Percentiles rank a stretch among this genome's conserved stretches.
These are phyloP conservation scores for Helianthus annuus DNA, from an alignment of 129 eudicot genomes.

Conservation along the genomic window HanXRQr2.0-SUNRISE NC_035433.2:34257985-34258484, in stretches of 20 bases:
- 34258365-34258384: too few species aligned
- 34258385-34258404: too few species aligned
- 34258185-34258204: neutral
- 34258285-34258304: slow-evolving; percentile 21
- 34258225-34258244: slow-evolving; percentile 36
- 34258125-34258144: slow-evolving; percentile 31
- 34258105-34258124: slow-evolving; percentile 69
- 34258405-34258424: too few species aligned
- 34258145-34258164: slow-evolving; percentile 24
- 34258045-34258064: slow-evolving; percentile 79
- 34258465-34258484: too few species aligned
- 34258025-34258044: slow-evolving; percentile 97
- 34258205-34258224: slow-evolving; percentile 17
- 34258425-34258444: too few species aligned
- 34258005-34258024: slow-evolving; percentile 72
- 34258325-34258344: neutral
- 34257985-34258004: slow-evolving; percentile 87
- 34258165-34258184: slow-evolving; percentile 24
- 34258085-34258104: slow-evolving; percentile 78
- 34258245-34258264: slow-evolving; percentile 29
- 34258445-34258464: too few species aligned
- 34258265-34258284: slow-evolving; percentile 21
- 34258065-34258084: slow-evolving; percentile 57
- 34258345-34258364: too few species aligned
- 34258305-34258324: slow-evolving; percentile 7